These are phyloP conservation scores for Alternaria arborescens DNA, from an alignment of 2,329 filamentous ascomycete genomes.

Conservation along the genomic window DNA sequence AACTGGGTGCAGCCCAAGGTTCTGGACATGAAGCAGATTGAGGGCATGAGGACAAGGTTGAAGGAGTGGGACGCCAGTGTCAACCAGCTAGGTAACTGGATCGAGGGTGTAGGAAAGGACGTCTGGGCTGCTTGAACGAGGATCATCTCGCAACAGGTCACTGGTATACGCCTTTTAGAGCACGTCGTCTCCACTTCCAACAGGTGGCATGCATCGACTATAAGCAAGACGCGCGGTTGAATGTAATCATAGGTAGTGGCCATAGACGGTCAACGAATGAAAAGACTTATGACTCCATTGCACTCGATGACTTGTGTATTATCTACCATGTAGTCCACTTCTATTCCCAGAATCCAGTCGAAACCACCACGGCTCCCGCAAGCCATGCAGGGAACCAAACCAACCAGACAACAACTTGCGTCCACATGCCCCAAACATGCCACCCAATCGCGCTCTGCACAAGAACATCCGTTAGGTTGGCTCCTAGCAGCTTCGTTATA, in stretches of 20 bases:
- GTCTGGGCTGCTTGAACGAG: constrained; percentile 79
- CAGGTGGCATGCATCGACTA: constrained; percentile 11
- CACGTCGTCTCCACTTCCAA: constrained; percentile 4
- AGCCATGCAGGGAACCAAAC: constrained; percentile 97
- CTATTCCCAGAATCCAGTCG: constrained; percentile 30
- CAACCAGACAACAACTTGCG: constrained; percentile 88
- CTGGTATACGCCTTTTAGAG: neutral
- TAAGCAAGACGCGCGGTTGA: constrained; percentile 13
- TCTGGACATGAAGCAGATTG: constrained; percentile 92
- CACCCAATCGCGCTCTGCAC: constrained; percentile 83
- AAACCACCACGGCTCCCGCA: constrained; percentile 57
- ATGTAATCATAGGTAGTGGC: constrained; percentile 32
- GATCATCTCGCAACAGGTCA: neutral
- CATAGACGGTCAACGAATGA: constrained; percentile 23
- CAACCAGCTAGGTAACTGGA: constrained; percentile 96
- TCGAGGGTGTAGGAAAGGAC: constrained; percentile 90
- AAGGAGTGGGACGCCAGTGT: constrained; percentile 97
- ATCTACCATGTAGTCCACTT: neutral
- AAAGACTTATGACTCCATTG: constrained; percentile 17
- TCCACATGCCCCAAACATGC: constrained; percentile 90
- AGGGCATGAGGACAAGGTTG: constrained; percentile 85
- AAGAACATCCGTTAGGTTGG: constrained; percentile 65
- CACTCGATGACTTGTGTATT: neutral
- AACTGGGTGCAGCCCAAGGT: constrained; percentile 99
- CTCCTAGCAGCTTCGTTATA: constrained; percentile 34